These are phyloP conservation scores for Saccharomyces eubayanus DNA, from an alignment of 805 yeast genomes.

Conservation along the genomic window DNA sequence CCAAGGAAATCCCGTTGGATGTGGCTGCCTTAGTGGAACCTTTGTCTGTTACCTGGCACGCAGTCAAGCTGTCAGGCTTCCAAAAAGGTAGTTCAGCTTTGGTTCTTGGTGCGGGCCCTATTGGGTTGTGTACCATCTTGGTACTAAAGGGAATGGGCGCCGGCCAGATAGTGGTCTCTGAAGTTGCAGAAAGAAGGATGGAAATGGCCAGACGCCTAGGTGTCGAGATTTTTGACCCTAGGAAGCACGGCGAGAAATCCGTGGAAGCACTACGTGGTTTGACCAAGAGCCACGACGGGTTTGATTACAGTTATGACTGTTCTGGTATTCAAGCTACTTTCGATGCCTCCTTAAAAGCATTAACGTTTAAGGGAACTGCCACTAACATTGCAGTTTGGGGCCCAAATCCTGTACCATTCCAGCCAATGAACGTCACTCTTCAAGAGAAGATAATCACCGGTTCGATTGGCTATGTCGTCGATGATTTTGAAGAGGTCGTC, in stretches of 20 bases:
- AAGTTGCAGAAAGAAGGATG: conserved; percentile 43
- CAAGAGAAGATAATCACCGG: conserved; percentile 51
- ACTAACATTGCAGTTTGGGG: conserved; percentile 64
- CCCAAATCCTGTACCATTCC: conserved; percentile 38
- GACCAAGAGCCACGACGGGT: conserved; percentile 39
- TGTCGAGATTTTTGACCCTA: conserved; percentile 45
- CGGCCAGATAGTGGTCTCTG: conserved; percentile 42
- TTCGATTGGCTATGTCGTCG: conserved; percentile 50
- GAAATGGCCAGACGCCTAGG: conserved; percentile 41
- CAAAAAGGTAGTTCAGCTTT: conserved; percentile 39
- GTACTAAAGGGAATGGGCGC: conserved; percentile 46
- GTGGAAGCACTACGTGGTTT: conserved; percentile 33
- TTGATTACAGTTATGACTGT: conserved; percentile 46
- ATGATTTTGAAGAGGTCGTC: conserved; percentile 51
- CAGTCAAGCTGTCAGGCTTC: conserved; percentile 40
- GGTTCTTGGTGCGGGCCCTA: conserved; percentile 56
- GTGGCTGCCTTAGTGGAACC: conserved; percentile 54
- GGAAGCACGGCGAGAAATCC: conserved; percentile 29
- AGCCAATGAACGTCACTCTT: conserved; percentile 48
- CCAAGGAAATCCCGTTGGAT: conserved; percentile 39
- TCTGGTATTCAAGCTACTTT: conserved; percentile 46
- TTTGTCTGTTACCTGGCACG: conserved; percentile 51
- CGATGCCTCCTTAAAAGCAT: conserved; percentile 41
- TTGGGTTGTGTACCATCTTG: conserved; percentile 51
- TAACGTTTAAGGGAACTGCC: conserved; percentile 48